A percentile compares a stretch with the other conserved stretches of the same genome.
Conservation (phyloP, 495 filamentous ascomycete species). For the Annulohypoxylon moriforme region DNA sequence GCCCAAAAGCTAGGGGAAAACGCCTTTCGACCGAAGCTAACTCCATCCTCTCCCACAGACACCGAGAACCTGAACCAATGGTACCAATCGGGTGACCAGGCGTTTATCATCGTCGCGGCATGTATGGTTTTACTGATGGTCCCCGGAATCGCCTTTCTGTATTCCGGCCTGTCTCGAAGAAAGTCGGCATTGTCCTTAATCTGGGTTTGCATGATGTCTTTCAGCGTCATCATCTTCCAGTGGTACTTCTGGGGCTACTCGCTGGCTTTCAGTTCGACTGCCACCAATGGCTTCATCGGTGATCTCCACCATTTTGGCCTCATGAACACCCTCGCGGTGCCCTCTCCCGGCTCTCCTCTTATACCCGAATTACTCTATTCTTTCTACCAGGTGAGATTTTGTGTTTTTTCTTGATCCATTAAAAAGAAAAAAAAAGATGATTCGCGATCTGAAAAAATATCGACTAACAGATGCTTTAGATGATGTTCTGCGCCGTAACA, state of each 20-base stretch:
- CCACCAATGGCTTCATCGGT: conserved; percentile 84
- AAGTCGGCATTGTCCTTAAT: conserved; percentile 96
- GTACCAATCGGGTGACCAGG: conserved; percentile 70
- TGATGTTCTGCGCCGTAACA: conserved; percentile 96
- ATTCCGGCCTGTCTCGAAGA: conserved; percentile 93
- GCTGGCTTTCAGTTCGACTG: conserved; percentile 85
- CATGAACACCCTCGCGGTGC: conserved; percentile 76
- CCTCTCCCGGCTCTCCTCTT: conserved; percentile 81
- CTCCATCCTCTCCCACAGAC: conserved; percentile 56
- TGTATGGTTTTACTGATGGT: conserved; percentile 98
- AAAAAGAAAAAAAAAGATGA: background rate
- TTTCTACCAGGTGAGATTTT: conserved; percentile 82
- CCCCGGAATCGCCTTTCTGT: conserved; percentile 95
- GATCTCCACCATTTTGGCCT: conserved; percentile 88
- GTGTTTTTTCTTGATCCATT: conserved; percentile 58
- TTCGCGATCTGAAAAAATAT: conserved; percentile 15
- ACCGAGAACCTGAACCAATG: conserved; percentile 89
- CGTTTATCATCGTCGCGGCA: conserved; percentile 90
- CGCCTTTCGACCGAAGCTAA: conserved; percentile 21
- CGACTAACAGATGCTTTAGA: conserved; percentile 60
- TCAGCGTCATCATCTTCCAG: conserved; percentile 90
- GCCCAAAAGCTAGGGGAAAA: background rate
- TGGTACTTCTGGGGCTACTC: conserved; percentile 99
- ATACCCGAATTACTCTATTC: conserved; percentile 94
- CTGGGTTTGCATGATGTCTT: conserved; percentile 94